phyloP scores from a whole-genome alignment of 163 green algal genomes.

The Trebouxiophyceae sp. region DNA sequence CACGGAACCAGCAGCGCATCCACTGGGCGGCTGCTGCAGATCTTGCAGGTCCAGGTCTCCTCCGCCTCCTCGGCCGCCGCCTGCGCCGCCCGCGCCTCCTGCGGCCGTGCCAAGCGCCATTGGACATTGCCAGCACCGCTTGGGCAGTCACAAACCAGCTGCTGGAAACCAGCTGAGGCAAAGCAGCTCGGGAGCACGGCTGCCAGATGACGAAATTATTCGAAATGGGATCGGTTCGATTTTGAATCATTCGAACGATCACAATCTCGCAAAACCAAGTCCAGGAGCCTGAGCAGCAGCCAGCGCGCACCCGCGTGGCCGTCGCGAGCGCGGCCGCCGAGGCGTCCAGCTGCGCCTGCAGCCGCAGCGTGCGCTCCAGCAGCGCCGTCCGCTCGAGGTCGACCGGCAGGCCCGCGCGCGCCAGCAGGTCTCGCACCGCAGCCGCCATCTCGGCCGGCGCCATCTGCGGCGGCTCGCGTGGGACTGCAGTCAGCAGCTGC shows the following conservation, averaged over 20 bases:
- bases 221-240: too few relatives aligned
- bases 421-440: conserved; percentile 44
- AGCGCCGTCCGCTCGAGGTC: conserved; percentile 33
- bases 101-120: not conserved
- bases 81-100: not conserved
- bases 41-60: not conserved
- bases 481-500: too few relatives aligned
- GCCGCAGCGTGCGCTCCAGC: conserved; percentile 18
- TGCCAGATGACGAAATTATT: not conserved
- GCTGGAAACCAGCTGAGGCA: too few relatives aligned
- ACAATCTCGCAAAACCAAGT: not conserved
- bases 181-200: not conserved
- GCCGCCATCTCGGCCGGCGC: not conserved
- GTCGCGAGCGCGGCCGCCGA: not conserved
- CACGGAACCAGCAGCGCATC: not conserved
- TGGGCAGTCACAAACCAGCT: too few relatives aligned
- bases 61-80: not conserved
- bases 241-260: not conserved
- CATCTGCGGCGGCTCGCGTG: not conserved
- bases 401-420: conserved; percentile 44
- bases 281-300: not conserved
- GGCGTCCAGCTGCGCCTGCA: not conserved
- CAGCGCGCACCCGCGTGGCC: not conserved
- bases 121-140: too few relatives aligned
- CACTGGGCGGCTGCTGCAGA: not conserved